Percentiles rank a stretch among this genome's conserved stretches.
These are phyloP conservation scores for Eucalyptus tenuipes DNA, from an alignment of 345 rosid species.

Conservation along the genomic window DNA sequence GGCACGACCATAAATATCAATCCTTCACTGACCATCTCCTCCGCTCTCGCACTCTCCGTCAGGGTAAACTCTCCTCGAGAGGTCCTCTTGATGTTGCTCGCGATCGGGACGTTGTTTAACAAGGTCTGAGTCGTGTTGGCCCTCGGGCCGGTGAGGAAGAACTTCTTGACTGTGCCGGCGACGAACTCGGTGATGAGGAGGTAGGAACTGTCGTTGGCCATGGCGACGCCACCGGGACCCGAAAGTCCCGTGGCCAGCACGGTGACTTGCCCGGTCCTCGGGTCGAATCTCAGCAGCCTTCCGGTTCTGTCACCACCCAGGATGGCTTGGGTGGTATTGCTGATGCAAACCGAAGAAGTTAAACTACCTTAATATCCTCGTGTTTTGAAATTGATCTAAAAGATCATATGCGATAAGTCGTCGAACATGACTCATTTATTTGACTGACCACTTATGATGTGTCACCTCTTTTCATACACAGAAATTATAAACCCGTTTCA, in stretches of 20 bases:
- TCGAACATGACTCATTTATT: too few species aligned
- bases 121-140: neutral
- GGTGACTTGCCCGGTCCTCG: neutral
- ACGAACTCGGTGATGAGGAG: neutral
- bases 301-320: neutral
- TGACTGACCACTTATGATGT: too few species aligned
- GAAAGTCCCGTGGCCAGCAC: neutral
- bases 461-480: too few species aligned
- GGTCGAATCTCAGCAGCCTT: neutral
- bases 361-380: neutral
- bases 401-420: too few species aligned
- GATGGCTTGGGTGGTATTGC: neutral
- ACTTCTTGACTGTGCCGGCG: neutral
- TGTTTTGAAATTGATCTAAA: neutral
- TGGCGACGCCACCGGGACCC: neutral
- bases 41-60: neutral
- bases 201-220: neutral
- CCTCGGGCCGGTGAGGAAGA: neutral
- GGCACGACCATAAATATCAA: neutral
- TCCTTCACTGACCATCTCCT: neutral
- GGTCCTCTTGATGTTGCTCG: neutral
- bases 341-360: neutral
- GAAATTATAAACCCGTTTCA: too few species aligned
- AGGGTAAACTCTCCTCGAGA: neutral
- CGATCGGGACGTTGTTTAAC: neutral